phyloP scores from a whole-genome alignment of 2,329 filamentous ascomycete genomes.

The Pseudonectria foliicola region DNA sequence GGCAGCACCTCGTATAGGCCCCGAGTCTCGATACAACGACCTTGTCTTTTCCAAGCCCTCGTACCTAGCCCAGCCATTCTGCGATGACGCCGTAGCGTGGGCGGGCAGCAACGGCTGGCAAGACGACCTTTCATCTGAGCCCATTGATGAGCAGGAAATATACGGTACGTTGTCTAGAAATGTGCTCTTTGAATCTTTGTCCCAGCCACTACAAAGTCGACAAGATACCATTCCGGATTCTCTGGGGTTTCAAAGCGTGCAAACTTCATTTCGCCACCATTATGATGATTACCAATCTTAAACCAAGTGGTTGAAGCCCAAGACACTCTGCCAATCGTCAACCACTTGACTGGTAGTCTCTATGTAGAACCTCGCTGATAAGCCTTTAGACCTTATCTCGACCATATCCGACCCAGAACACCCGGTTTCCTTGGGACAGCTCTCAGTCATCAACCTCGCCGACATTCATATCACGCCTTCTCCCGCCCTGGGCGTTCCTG shows the following conservation, averaged over 20 bases:
- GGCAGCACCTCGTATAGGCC: conserved; percentile 37
- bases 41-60: conserved; percentile 40
- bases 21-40: conserved; percentile 40
- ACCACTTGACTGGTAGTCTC: too few relatives aligned
- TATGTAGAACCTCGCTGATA: conserved; percentile 9
- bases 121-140: conserved; percentile 61
- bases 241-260: too few relatives aligned
- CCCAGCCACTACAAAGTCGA: too few relatives aligned
- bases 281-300: too few relatives aligned
- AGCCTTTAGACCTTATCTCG: conserved; percentile 71
- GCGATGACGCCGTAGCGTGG: conserved; percentile 28
- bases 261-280: too few relatives aligned
- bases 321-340: too few relatives aligned
- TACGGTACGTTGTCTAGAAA: conserved; percentile 61
- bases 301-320: too few relatives aligned
- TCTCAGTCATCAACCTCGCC: conserved; percentile 91
- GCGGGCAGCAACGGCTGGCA: conserved; percentile 33
- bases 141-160: conserved; percentile 95
- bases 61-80: conserved; percentile 36
- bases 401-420: conserved; percentile 96
- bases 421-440: conserved; percentile 82
- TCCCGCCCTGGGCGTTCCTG: conserved; percentile 31
- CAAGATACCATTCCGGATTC: too few relatives aligned
- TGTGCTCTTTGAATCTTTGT: too few relatives aligned
- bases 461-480: conserved; percentile 69